Evolutionary conservation across 257 asterid genomes (phyloP), one percentile per base, ranked within the genome.

Genomic region (Paraleonurus japonicus): DNA sequence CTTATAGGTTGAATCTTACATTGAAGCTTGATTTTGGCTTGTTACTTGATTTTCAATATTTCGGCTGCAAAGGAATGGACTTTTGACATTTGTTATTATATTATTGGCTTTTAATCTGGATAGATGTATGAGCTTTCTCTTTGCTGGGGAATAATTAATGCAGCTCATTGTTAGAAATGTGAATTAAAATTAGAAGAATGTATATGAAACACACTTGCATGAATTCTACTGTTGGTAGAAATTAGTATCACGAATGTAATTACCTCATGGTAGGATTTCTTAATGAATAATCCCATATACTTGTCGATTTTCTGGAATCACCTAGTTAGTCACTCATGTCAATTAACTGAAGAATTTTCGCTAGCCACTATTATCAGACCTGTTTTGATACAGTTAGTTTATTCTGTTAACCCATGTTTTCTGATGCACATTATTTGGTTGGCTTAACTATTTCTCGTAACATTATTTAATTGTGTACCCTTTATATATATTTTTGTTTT

Each of bases 401-500:
- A 13, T 15, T 60, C 26, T 11, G 54, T 12, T 11, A 24, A 43
- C 57, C 57, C 39, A 55, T n/a, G 13, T 11, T 63, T 23, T 39
- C 19, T 0, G 33, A 33, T 53, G 33, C 19, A 7, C 26, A 37
- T 39, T 48, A 24, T 33, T 73, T 35, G 24, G 13, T 67, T 48
- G 15, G 58, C n/a, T 35, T 51, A 37, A 24, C 50, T 50, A 39
- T 64, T 20, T 65, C 76, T 35, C 58, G 30, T 33, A n/a, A 16
- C 33, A 13, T 43, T 32, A 61, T 67, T 51, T 51, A 43, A 62
- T 8, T 32, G 64, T 37, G 41, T n/a, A 7, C 20, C 19, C 28
- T 11, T 59, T 55, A 3, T 45, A 45, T 55, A 3, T 45, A 45
- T 9, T 37, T 73, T 30, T 79, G 64, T 75, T 59, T 69, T 68